These are phyloP conservation scores for Fremontodendron californicum DNA, from an alignment of 345 rosid species.

Conservation along the genomic window DNA sequence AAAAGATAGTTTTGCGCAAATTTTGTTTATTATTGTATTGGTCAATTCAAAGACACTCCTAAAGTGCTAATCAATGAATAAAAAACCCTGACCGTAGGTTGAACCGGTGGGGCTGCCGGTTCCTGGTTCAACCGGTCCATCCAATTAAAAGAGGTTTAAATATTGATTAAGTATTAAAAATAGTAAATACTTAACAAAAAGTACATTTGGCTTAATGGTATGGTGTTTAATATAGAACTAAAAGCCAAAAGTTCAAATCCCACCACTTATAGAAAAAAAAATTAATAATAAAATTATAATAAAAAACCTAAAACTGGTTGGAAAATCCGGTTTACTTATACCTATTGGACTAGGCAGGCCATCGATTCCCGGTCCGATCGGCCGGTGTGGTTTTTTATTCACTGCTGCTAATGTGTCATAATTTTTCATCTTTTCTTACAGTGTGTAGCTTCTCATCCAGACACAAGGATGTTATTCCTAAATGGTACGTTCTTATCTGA, in stretches of 20 bases:
- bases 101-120: not conserved
- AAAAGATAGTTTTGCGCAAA: not conserved
- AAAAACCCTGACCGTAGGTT: not conserved
- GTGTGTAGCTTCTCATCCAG: conserved; percentile 99
- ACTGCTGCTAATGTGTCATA: conserved; percentile 7
- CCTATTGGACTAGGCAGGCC: not conserved
- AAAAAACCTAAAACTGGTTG: not conserved
- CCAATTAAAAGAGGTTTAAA: not conserved
- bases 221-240: not conserved
- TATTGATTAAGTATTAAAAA: not conserved
- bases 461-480: conserved; percentile 88
- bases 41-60: conserved; percentile 6
- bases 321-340: not conserved
- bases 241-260: not conserved
- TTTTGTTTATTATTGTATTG: not conserved
- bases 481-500: conserved; percentile 54
- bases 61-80: not conserved
- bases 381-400: not conserved
- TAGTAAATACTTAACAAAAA: not conserved
- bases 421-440: conserved; percentile 33
- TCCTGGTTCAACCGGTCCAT: not conserved
- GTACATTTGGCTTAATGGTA: no score
- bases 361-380: not conserved
- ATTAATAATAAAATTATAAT: not conserved
- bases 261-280: not conserved